Conservation (phyloP, 306 rosid species). For the Vigna trinervia region DNA sequence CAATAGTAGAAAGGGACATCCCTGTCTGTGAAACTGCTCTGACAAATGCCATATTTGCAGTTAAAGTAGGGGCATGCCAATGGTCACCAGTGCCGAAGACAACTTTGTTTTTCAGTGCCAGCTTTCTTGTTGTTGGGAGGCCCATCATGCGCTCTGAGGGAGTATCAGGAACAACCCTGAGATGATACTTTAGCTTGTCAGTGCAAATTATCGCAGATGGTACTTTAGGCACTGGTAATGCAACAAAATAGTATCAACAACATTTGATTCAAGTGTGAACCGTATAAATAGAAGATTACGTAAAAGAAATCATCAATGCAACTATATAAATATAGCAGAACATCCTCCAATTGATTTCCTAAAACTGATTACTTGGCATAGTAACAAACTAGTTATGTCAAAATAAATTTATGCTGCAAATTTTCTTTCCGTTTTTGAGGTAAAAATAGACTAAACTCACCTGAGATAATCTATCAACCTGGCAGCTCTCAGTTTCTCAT, state of each 20-base stretch:
- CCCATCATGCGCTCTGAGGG: constrained; percentile 83
- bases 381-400: not conserved
- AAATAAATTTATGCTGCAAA: not conserved
- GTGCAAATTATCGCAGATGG: constrained; percentile 33
- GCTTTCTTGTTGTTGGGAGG: constrained; percentile 87
- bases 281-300: not conserved
- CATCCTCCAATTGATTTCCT: constrained; percentile 28
- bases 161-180: constrained; percentile 80
- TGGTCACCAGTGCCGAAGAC: constrained; percentile 91
- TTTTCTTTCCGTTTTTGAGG: constrained; percentile 8
- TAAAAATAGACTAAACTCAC: constrained; percentile 56
- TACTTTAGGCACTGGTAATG: constrained; percentile 19
- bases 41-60: constrained; percentile 94
- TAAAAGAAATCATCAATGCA: not conserved
- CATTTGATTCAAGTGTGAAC: constrained; percentile 26
- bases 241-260: constrained; percentile 12
- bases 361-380: constrained; percentile 3
- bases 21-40: constrained; percentile 95
- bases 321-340: constrained; percentile 2
- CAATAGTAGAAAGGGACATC: constrained; percentile 81
- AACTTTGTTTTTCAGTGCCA: constrained; percentile 86
- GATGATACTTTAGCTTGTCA: constrained; percentile 44
- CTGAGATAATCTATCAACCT: constrained; percentile 65
- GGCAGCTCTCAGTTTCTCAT: constrained; percentile 79
- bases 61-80: constrained; percentile 85